Evolutionary conservation across 2,329 filamentous ascomycete species (phyloP).

Genomic region (Davidsoniella neocaledoniae): DNA sequence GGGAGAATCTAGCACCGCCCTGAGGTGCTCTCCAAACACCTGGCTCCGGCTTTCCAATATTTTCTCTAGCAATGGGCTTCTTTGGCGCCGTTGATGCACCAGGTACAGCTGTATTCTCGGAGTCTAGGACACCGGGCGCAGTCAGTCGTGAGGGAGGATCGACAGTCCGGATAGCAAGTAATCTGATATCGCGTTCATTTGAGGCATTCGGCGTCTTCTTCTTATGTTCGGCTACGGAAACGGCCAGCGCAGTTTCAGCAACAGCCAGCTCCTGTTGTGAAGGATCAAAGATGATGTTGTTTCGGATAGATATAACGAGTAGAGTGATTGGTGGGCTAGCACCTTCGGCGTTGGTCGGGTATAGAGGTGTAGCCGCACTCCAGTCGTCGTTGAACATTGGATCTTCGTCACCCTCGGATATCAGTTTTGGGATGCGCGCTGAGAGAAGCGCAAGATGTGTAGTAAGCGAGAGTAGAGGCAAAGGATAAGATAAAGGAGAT

Average conservation of each 20-base stretch:
- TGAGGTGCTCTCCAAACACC: slow-evolving; percentile 76
- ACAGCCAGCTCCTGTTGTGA: slow-evolving; percentile 82
- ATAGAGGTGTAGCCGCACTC: slow-evolving; percentile 66
- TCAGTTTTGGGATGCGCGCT: slow-evolving; percentile 66
- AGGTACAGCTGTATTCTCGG: slow-evolving; percentile 39
- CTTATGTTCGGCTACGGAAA: slow-evolving; percentile 49
- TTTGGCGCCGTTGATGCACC: slow-evolving; percentile 18
- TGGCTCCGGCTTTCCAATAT: slow-evolving; percentile 26
- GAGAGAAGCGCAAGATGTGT: slow-evolving; percentile 85
- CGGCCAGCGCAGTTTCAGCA: slow-evolving; percentile 72
- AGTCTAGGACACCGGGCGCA: slow-evolving; percentile 50
- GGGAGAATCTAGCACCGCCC: slow-evolving; percentile 61
- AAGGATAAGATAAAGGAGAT: slow-evolving; percentile 80
- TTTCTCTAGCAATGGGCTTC: slow-evolving; percentile 25
- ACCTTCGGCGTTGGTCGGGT: slow-evolving; percentile 29
- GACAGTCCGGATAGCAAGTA: slow-evolving; percentile 55
- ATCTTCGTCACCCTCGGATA: slow-evolving; percentile 85
- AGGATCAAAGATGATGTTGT: slow-evolving; percentile 89
- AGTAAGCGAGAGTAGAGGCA: slow-evolving; percentile 81
- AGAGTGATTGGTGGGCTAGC: slow-evolving; percentile 70
- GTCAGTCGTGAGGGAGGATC: slow-evolving; percentile 61
- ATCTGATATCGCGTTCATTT: slow-evolving; percentile 34
- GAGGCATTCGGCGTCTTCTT: slow-evolving; percentile 16
- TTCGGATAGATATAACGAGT: slow-evolving; percentile 69
- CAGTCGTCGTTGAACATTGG: slow-evolving; percentile 97